Conservation (phyloP, 148 eudicot species). For the Spergularia bocconei region DNA sequence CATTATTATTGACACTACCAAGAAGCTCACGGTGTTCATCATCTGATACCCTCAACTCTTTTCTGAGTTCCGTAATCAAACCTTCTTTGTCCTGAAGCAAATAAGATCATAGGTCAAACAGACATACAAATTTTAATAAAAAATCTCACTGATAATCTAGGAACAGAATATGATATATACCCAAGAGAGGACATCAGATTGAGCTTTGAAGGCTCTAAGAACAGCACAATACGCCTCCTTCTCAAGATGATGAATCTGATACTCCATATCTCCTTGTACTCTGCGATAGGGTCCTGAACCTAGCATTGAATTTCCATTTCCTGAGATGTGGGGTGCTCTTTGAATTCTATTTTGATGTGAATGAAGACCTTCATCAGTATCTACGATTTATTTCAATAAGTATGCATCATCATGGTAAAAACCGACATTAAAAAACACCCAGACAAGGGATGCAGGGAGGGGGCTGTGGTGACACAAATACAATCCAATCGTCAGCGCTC, state of each 20-base stretch:
- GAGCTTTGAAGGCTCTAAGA: conserved; percentile 91
- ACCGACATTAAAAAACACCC: background rate
- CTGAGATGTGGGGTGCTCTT: conserved; percentile 34
- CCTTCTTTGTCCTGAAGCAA: conserved; percentile 81
- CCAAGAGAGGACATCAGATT: conserved; percentile 94
- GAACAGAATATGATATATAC: conserved; percentile 36
- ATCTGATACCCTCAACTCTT: conserved; percentile 93
- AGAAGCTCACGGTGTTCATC: conserved; percentile 95
- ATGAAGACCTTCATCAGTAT: conserved; percentile 53
- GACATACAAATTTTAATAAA: conserved; percentile 13
- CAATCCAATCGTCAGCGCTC: background rate
- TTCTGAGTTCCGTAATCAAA: conserved; percentile 84
- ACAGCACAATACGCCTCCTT: conserved; percentile 86
- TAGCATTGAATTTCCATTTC: conserved; percentile 39
- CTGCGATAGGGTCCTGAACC: conserved; percentile 40
- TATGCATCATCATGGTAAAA: conserved; percentile 21
- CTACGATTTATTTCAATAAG: conserved; percentile 36
- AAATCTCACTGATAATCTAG: conserved; percentile 12
- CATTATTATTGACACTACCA: conserved; percentile 68
- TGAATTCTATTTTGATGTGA: conserved; percentile 39
- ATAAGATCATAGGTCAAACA: conserved; percentile 15
- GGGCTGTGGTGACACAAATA: background rate
- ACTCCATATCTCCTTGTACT: conserved; percentile 73
- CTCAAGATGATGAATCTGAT: conserved; percentile 84
- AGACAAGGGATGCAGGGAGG: background rate